Evolutionary conservation across 2,329 filamentous ascomycete genomes (phyloP), one percentile per base, ranked within the genome.

Genomic region (Atkinsonella texensis): DNA sequence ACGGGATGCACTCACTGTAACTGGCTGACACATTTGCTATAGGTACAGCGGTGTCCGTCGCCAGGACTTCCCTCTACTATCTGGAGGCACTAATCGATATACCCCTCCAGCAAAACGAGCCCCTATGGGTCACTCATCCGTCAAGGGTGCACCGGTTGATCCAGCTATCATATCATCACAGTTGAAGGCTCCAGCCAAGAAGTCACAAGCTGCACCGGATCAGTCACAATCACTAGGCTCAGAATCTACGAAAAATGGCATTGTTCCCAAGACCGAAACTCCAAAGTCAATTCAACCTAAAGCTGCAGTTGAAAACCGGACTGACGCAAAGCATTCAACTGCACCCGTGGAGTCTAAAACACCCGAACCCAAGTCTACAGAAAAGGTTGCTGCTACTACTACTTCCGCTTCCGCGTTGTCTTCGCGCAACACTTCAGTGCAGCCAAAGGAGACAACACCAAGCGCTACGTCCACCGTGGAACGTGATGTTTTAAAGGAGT

Each of bases 11-110:
- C 15, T 15, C 23, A 44, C 10, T 18, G 17, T 11, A 38, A 42
- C 35, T 7, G 18, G 31, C 60, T 63, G 52, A 66, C 52, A 52
- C 4, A 38, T 23, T 18, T 48, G 35, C 48, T 57, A 56, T 56
- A 88, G 85, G 65, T 97, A 97, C 70, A 96, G 90, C 63, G 91
- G 91, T 64, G 93, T 98, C 51, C 84, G 84, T 55, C 83, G 91
- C 57, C 76, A 80, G 56, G 83, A 87, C 51, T 85, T 85, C 60
- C 79, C 84, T 6, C 77, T 85, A n/a, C 74, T 94, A 33, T 63
- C 71, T 17, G 56, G 55, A 46, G 47, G 73, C 17, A 72, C 75
- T 57, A 80, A 79, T 68, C 91, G 88, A 67, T 98, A 98, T 66
- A 95, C 86, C 0, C 91, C 93, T 35, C 93, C 93, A 4, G 91